phyloP scores from a whole-genome alignment of 2,329 filamentous ascomycete genomes.

The Pseudogymnoascus sp. region DNA sequence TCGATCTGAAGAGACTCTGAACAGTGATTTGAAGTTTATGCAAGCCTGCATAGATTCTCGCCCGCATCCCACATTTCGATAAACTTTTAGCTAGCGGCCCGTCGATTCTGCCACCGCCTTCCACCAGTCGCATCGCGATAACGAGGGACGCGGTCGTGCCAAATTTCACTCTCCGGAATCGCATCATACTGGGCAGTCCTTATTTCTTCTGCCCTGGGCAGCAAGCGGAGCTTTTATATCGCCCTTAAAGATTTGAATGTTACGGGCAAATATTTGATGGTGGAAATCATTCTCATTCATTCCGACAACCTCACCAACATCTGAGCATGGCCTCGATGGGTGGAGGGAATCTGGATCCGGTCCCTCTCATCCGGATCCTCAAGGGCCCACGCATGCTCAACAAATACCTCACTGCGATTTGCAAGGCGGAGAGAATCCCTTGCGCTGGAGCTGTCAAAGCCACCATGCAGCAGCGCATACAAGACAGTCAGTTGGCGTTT shows the following conservation, averaged over 20 bases:
- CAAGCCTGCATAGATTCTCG: slow-evolving; percentile 7
- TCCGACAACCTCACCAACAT: neutral
- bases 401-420: slow-evolving; percentile 38
- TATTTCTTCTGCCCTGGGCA: slow-evolving; percentile 4
- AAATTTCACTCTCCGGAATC: slow-evolving; percentile 3
- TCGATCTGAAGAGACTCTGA: neutral
- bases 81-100: slow-evolving; percentile 7
- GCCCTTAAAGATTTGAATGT: neutral
- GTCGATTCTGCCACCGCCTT: slow-evolving; percentile 9
- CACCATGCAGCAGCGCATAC: slow-evolving; percentile 69
- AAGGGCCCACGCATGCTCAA: slow-evolving; percentile 23
- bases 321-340: slow-evolving; percentile 28
- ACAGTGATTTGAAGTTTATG: slow-evolving; percentile 2
- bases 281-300: neutral
- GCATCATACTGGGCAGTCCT: neutral
- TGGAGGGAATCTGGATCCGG: slow-evolving; percentile 23
- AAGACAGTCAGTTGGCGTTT: slow-evolving; percentile 54
- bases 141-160: slow-evolving; percentile 5
- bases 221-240: neutral
- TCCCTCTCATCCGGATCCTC: slow-evolving; percentile 22
- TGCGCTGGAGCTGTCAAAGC: slow-evolving; percentile 74
- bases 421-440: slow-evolving; percentile 63
- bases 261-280: neutral
- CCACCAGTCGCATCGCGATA: slow-evolving; percentile 7
- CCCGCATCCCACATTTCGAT: slow-evolving; percentile 9